Conservation (phyloP, 495 filamentous ascomycete species). For the Cryomyces antarcticus region DNA sequence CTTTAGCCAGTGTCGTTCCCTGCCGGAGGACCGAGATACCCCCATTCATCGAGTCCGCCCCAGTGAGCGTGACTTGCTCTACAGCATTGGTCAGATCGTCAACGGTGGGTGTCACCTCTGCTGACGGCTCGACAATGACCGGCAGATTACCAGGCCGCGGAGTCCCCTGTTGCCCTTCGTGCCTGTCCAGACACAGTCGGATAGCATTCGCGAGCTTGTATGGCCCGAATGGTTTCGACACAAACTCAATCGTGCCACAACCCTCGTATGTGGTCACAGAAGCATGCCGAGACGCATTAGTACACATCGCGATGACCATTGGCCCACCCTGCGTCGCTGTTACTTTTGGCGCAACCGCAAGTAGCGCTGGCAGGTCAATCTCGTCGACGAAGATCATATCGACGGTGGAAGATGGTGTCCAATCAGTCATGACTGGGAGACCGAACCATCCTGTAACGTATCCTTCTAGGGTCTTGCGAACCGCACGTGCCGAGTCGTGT, state of each 20-base stretch:
- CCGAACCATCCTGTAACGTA: conserved; percentile 1
- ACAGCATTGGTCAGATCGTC: background rate
- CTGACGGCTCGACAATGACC: background rate
- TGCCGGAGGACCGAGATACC: background rate
- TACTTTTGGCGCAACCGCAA: background rate
- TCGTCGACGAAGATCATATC: conserved; percentile 1
- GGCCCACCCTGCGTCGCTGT: background rate
- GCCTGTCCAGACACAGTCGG: background rate
- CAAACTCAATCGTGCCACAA: background rate
- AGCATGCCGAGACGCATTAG: background rate
- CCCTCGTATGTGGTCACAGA: background rate
- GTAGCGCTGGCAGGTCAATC: background rate
- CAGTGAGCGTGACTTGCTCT: background rate
- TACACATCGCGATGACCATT: background rate
- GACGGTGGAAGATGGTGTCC: background rate
- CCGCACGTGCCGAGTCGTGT: background rate
- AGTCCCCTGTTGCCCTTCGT: background rate
- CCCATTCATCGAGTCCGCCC: background rate
- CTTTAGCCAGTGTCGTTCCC: background rate
- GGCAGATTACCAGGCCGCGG: no score
- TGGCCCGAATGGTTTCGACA: conserved; percentile 1
- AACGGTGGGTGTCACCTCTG: background rate
- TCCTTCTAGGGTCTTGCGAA: background rate
- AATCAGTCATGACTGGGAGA: background rate
- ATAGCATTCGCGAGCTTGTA: conserved; percentile 1